Base-by-base conservation (phyloP, 352 stramenopile genomes). In the Phytophthora pluvialis region DNA sequence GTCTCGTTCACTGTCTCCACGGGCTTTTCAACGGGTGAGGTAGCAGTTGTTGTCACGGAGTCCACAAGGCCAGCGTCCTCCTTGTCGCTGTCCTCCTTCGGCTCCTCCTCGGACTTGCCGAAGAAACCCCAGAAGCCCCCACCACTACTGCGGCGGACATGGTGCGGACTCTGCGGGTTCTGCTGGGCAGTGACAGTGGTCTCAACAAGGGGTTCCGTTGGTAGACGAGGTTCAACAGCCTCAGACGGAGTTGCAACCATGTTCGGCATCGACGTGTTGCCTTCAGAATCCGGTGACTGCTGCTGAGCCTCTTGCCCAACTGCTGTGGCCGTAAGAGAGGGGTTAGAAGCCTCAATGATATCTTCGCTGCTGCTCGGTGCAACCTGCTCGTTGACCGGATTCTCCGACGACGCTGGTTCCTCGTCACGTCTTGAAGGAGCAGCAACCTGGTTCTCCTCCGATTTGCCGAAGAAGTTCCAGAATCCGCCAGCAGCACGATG, bases 81-180 rank as follows among this genome's bases (percentile, higher is more conserved):
- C 21, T 21, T 21, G 21, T 46, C 52, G 28, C 18, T 25, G 33
- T 11, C 13, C 15, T 49, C 36, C 16, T 18, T 32, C 7, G 59
- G 49, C 6, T 68, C 46, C 11, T 57, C 50, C 10, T 68, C 60
- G 5, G 60, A 62, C 35, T 64, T 69, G n/a, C 33, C 29, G n/a
- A 62, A 73, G 52, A 73, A 65, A 13, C 56, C 51, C 65, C 65
- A 73, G 65, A 73, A 73, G 10, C 59, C 21, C 21, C 21, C 65
- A 18, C 57, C 50, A 7, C 58, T 73, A 21, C n/a, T 42, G 39
- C 44, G 48, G 7, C 49, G 46, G 5, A 5, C 28, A 21, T 54
- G 51, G 4, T 35, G 65, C 7, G 29, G 57, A 13, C 45, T 72
- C 50, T 72, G 16, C 3, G 36, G 21, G 21, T 21, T 21, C 21